phyloP scores from a whole-genome alignment of 495 filamentous ascomycete genomes.

The Trichocladium antarcticum region DNA sequence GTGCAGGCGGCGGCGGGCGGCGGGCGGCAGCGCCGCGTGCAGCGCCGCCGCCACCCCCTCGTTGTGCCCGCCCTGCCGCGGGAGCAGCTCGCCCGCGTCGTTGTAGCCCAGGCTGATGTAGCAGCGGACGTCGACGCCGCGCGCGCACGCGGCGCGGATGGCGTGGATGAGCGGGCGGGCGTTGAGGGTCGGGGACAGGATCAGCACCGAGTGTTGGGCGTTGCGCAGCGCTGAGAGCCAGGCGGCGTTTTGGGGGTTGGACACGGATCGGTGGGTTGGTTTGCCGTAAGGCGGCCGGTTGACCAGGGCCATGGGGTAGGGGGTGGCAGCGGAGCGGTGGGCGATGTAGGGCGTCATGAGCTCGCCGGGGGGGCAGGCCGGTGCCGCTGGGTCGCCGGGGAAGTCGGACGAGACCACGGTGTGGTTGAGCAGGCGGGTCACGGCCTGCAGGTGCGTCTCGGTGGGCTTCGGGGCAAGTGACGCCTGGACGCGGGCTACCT shows the following conservation, averaged over 20 bases:
- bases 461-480: slow-evolving; percentile 35
- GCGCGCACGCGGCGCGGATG: slow-evolving; percentile 49
- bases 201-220: slow-evolving; percentile 51
- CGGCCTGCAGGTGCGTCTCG: slow-evolving; percentile 45
- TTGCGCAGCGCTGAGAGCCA: slow-evolving; percentile 59
- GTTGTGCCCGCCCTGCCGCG: slow-evolving; percentile 65
- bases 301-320: slow-evolving; percentile 61
- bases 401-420: slow-evolving; percentile 44
- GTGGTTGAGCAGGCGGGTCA: slow-evolving; percentile 54
- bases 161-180: slow-evolving; percentile 54
- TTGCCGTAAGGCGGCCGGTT: slow-evolving; percentile 54
- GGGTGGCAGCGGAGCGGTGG: slow-evolving; percentile 40
- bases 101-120: slow-evolving; percentile 72
- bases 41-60: slow-evolving; percentile 53
- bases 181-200: slow-evolving; percentile 68
- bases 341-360: slow-evolving; percentile 56
- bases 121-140: slow-evolving; percentile 53
- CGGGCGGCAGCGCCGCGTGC: slow-evolving; percentile 38
- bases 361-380: slow-evolving; percentile 38
- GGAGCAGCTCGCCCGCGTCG: slow-evolving; percentile 63
- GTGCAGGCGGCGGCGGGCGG: slow-evolving; percentile 41
- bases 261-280: slow-evolving; percentile 46
- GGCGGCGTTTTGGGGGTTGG: slow-evolving; percentile 59
- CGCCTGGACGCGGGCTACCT: slow-evolving; percentile 50
- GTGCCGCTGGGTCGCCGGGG: slow-evolving; percentile 36